Conservation (phyloP, 805 yeast species). For the Candida montana region DNA sequence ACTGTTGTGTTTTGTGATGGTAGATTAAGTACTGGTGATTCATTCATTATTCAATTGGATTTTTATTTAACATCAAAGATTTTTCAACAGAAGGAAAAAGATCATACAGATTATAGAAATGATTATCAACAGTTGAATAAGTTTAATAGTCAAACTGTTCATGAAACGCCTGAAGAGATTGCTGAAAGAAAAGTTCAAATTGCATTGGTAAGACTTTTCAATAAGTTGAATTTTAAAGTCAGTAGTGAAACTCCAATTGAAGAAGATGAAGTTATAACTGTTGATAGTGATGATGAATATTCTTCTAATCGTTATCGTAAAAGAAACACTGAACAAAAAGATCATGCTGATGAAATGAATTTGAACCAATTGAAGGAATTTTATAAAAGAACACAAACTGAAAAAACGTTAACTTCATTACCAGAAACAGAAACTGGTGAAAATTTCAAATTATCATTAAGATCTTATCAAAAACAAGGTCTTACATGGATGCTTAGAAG, state of each 20-base stretch:
- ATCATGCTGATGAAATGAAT: conserved; percentile 39
- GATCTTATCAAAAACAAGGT: conserved; percentile 82
- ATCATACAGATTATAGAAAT: conserved; percentile 16
- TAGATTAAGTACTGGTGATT: conserved; percentile 67
- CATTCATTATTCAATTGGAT: conserved; percentile 64
- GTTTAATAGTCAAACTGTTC: conserved; percentile 18
- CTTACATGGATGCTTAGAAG: conserved; percentile 85
- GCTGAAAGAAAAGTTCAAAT: conserved; percentile 46
- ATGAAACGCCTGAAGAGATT: conserved; percentile 52
- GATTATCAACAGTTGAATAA: conserved; percentile 15
- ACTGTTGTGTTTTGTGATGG: conserved; percentile 54
- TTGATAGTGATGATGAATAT: conserved; percentile 35
- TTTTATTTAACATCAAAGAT: conserved; percentile 45
- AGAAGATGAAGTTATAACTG: conserved; percentile 25
- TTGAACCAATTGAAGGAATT: conserved; percentile 72
- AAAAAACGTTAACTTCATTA: conserved; percentile 46
- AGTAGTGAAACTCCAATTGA: conserved; percentile 13
- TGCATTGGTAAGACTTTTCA: conserved; percentile 52
- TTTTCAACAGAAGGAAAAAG: conserved; percentile 21
- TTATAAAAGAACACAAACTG: conserved; percentile 66
- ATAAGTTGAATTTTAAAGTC: conserved; percentile 35
- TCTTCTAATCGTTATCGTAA: conserved; percentile 3
- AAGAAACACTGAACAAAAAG: neutral
- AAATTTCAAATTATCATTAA: conserved; percentile 49
- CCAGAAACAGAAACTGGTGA: conserved; percentile 54